These are phyloP conservation scores for Plasmodium billcollinsi DNA, from an alignment of 169 alveolate genomes.

Conservation along the genomic window DNA sequence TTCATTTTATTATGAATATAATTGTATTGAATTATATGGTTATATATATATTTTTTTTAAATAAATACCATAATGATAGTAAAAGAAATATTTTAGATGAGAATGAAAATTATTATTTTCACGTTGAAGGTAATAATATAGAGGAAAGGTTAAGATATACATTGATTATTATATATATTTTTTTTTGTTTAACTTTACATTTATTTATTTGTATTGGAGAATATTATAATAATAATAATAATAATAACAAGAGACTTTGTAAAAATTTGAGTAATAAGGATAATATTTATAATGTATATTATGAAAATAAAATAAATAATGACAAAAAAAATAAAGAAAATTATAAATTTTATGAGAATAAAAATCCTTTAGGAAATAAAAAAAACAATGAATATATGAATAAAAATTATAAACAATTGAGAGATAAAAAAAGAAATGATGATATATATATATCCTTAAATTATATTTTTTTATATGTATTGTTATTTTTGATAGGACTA, in stretches of 20 bases:
- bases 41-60: not conserved
- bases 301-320: not conserved
- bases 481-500: not conserved
- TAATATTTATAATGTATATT: not conserved
- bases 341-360: not conserved
- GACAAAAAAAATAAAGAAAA: not conserved
- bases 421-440: not conserved
- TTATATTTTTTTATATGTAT: slow-evolving; percentile 8
- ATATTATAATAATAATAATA: no score
- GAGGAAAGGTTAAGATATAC: no score
- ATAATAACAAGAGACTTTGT: no score
- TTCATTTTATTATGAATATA: slow-evolving; percentile 17
- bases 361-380: not conserved
- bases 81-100: no score
- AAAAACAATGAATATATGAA: not conserved
- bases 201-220: no score
- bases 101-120: no score
- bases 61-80: no score
- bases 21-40: slow-evolving; percentile 30
- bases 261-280: not conserved
- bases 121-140: no score
- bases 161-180: no score
- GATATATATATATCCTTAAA: slow-evolving; percentile 2
- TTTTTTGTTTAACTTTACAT: no score
- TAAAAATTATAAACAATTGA: not conserved